A percentile compares a stretch with the other conserved stretches of the same genome.
phyloP scores from a whole-genome alignment of 805 yeast species.

The Metschnikowia picachoensis region DNA sequence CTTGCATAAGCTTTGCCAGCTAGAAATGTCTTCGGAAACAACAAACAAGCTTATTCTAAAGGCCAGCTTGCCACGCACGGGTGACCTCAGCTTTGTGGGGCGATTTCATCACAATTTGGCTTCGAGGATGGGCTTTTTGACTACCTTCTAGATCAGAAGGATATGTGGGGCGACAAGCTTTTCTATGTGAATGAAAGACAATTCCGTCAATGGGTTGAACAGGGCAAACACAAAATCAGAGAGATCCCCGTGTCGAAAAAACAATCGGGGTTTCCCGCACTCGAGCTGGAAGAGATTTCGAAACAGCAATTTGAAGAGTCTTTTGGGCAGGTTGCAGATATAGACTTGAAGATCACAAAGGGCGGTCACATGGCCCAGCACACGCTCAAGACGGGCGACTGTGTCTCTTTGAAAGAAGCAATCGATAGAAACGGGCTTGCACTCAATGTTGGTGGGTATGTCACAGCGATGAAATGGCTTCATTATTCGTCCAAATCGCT shows the following conservation, averaged over 20 bases:
- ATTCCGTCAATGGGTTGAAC: conserved; percentile 19
- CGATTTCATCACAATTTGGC: conserved; percentile 46
- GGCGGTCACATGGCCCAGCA: conserved; percentile 7
- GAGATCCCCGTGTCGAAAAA: conserved; percentile 6
- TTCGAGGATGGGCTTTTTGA: conserved; percentile 41
- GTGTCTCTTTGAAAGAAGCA: conserved; percentile 13
- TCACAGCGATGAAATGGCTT: conserved; percentile 55
- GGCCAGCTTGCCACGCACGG: conserved; percentile 15
- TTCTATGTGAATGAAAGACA: conserved; percentile 39
- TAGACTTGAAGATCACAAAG: conserved; percentile 18
- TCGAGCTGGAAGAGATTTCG: conserved; percentile 9
- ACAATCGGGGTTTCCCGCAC: conserved; percentile 12
- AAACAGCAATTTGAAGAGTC: conserved; percentile 18
- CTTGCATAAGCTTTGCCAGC: no score
- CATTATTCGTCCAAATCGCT: conserved; percentile 25
- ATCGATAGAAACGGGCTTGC: conserved; percentile 34
- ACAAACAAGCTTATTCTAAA: conserved; percentile 10
- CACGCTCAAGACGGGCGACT: conserved; percentile 6
- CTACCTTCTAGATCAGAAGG: conserved; percentile 41
- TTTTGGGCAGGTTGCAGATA: conserved; percentile 18
- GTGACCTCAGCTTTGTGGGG: conserved; percentile 20
- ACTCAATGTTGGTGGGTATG: conserved; percentile 47
- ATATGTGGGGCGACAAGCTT: conserved; percentile 46
- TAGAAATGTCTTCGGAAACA: conserved; percentile 9
- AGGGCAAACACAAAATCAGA: conserved; percentile 12